A percentile compares a stretch with the other conserved stretches of the same genome.
Conservation (phyloP, 352 stramenopile species). For the Poterioochromonas sp. region DNA sequence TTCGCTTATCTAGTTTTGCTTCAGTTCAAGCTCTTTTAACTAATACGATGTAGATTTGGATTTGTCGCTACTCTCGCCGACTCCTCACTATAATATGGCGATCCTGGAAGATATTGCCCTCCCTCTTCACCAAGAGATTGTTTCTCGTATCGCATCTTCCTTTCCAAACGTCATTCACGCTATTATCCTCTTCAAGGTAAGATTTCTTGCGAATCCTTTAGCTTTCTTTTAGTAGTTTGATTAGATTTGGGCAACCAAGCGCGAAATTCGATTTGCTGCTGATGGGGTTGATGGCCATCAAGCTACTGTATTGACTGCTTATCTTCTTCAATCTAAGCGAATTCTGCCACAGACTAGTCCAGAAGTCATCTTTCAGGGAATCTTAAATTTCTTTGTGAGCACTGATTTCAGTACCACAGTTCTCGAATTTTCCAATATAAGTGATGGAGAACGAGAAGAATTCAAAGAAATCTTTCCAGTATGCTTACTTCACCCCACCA, state of each 20-base stretch:
- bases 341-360: neutral
- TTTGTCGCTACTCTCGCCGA: constrained; percentile 48
- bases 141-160: neutral
- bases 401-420: neutral
- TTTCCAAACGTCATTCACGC: neutral
- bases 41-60: constrained; percentile 17
- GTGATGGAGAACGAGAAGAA: too few species aligned
- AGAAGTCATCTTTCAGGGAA: neutral
- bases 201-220: neutral
- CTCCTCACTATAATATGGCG: constrained; percentile 72
- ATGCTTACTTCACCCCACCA: too few species aligned
- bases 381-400: neutral
- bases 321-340: neutral
- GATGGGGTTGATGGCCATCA: neutral
- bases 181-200: neutral
- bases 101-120: constrained; percentile 72
- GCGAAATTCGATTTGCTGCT: too few species aligned
- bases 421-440: neutral
- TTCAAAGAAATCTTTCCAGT: too few species aligned
- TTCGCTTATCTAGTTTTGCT: too few species aligned
- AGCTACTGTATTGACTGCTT: neutral
- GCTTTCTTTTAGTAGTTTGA: too few species aligned
- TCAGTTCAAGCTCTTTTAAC: too few species aligned
- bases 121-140: neutral
- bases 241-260: too few species aligned